Base-by-base conservation (phyloP, 2,329 filamentous ascomycete species). In the Neonectria punicea region DNA sequence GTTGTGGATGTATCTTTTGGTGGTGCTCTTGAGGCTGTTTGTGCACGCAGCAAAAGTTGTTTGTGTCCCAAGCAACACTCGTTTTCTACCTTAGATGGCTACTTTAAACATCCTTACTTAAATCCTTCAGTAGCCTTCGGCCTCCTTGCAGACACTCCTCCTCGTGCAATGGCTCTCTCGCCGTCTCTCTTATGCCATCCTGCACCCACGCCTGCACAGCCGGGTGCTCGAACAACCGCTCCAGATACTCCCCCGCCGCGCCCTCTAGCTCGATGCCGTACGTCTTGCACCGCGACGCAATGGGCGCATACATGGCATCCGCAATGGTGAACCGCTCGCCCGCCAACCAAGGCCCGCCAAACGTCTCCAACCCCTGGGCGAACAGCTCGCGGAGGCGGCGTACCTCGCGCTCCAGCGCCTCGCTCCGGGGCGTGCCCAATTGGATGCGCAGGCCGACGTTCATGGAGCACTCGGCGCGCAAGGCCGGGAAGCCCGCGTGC, bases 221-320 rank as follows among this genome's bases (percentile, higher is more conserved):
- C 5, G 74, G 72, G 50, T 81, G 73, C 43, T 72, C 74, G 66
- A 77, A 70, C 50, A 83, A 54, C 18, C 74, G 65, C n/a, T 77
- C 68, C 28, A 75, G 44, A 60, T 83, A 83, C 60, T 73, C 75
- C 61, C 63, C 69, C 0, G 76, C 78, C 9, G 59, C 43, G 0
- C 69, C 76, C 5, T 73, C 69, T 22, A 82, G 61, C 44, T 74
- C 64, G 41, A 78, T 66, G 1, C 80, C 75, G 63, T 77, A 83
- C 0, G 80, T 83, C 76, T 76, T 75, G 28, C 77, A 58, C 22
- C 82, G 71, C 28, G 77, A 75, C n/a, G 80, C 81, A 16, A 83
- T 66, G 0, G 81, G 81, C 14, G 81, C 80, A 66, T 74, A 83
- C 66, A 83, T 81, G 25, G 81, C 81, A 62, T 83, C 81, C 0